Evolutionary conservation across 1,284 basidiomycete genomes (phyloP).

Genomic region (Phellinidium pouzarii): DNA sequence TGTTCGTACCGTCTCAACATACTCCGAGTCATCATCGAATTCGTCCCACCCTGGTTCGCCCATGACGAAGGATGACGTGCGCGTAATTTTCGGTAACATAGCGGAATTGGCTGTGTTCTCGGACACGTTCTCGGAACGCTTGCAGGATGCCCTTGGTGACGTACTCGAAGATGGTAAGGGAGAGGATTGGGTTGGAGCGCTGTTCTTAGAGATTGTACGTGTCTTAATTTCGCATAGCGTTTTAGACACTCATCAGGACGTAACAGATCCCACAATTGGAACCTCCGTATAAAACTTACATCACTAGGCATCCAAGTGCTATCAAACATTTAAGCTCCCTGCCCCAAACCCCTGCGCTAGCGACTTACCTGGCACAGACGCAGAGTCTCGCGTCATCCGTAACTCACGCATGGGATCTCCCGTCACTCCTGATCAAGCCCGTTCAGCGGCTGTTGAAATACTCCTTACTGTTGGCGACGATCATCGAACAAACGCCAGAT

Average conservation of each 20-base stretch:
- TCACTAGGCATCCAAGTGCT: constrained; percentile 78
- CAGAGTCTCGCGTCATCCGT: constrained; percentile 62
- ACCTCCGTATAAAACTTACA: constrained; percentile 79
- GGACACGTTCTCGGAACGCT: constrained; percentile 53
- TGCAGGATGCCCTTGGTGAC: constrained; percentile 52
- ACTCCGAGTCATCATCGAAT: constrained; percentile 41
- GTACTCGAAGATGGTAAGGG: constrained; percentile 48
- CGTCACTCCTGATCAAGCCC: constrained; percentile 88
- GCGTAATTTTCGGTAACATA: constrained; percentile 76
- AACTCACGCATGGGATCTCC: constrained; percentile 91
- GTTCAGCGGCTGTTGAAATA: constrained; percentile 93
- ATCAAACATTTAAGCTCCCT: constrained; percentile 61
- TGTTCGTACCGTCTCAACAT: constrained; percentile 47
- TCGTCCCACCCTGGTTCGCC: constrained; percentile 38
- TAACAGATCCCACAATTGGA: constrained; percentile 70
- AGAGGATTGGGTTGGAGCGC: constrained; percentile 67
- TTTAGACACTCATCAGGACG: constrained; percentile 8
- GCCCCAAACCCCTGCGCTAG: constrained; percentile 49
- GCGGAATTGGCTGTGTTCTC: constrained; percentile 68
- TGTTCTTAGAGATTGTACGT: constrained; percentile 67
- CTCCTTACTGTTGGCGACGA: constrained; percentile 75
- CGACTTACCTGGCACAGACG: constrained; percentile 62
- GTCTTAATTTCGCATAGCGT: constrained; percentile 20
- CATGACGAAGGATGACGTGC: constrained; percentile 66
- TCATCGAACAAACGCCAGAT: constrained; percentile 74